Evolutionary conservation across 345 rosid genomes (phyloP).

Genomic region (Hevea brasiliensis): DNA sequence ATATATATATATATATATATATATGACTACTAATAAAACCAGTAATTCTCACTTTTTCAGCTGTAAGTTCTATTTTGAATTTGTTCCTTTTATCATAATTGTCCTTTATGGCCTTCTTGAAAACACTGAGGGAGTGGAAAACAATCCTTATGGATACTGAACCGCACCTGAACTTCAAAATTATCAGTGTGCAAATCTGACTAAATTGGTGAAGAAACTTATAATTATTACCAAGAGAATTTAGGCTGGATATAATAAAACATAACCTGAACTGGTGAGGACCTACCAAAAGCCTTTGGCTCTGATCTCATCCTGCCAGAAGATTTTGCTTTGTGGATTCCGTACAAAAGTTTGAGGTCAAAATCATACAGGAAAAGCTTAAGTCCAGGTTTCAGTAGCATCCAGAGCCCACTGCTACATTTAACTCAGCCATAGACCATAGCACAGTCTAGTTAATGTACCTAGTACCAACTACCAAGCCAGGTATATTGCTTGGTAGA

Average conservation of each 20-base stretch:
- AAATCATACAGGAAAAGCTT: conserved; percentile 88
- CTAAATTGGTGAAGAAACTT: conserved; percentile 5
- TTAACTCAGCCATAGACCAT: no score
- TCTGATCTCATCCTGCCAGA: conserved; percentile 79
- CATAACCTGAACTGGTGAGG: conserved; percentile 86
- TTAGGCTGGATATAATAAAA: no score
- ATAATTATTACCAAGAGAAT: neutral
- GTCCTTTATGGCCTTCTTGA: conserved; percentile 78
- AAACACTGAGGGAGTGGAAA: conserved; percentile 62
- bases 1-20: no score
- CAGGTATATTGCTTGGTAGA: no score
- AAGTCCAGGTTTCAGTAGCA: conserved; percentile 69
- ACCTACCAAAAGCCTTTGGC: conserved; percentile 84
- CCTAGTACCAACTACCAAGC: no score
- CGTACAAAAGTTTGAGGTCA: conserved; percentile 85
- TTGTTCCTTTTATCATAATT: conserved; percentile 61
- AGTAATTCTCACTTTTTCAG: conserved; percentile 50
- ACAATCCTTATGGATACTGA: conserved; percentile 59
- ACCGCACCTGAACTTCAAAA: conserved; percentile 66
- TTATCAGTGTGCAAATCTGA: neutral
- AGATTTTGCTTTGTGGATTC: conserved; percentile 77
- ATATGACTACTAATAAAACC: conserved; percentile 11
- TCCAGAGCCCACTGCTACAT: no score
- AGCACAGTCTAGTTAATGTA: no score
- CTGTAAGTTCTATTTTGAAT: conserved; percentile 71